Evolutionary conservation across 768 basidiomycete species (phyloP).

Genomic region (Hericium rajendrae): DNA sequence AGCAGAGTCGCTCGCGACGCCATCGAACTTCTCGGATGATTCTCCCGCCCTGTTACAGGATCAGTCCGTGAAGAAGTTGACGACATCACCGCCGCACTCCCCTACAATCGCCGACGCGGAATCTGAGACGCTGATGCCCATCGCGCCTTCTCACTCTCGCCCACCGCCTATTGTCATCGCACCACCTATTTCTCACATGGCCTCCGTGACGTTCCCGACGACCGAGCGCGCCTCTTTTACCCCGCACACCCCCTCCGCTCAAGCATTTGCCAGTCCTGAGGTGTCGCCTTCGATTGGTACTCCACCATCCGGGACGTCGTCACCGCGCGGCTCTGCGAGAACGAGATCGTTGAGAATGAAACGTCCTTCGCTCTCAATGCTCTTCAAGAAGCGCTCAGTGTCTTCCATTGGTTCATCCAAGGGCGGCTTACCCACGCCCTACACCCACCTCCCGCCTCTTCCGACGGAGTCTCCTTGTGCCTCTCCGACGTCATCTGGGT

Average conservation of each 20-base stretch:
- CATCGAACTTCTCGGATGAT: constrained; percentile 11
- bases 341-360: constrained; percentile 28
- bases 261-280: constrained; percentile 27
- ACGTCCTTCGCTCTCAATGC: not conserved
- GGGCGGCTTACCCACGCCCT: constrained; percentile 23
- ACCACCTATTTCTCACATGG: constrained; percentile 8
- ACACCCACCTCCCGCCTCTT: constrained; percentile 24
- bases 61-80: not conserved
- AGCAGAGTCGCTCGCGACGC: constrained; percentile 12
- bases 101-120: constrained; percentile 20
- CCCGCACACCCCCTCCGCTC: constrained; percentile 22
- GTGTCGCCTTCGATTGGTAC: constrained; percentile 21
- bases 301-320: constrained; percentile 18
- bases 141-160: constrained; percentile 17
- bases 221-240: constrained; percentile 18
- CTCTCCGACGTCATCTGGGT: constrained; percentile 15
- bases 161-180: constrained; percentile 15
- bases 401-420: constrained; percentile 30
- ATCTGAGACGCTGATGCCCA: constrained; percentile 20
- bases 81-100: not conserved
- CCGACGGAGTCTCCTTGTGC: not conserved
- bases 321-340: constrained; percentile 14
- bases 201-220: constrained; percentile 37
- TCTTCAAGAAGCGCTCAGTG: constrained; percentile 33
- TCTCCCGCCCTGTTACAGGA: constrained; percentile 4